Evolutionary conservation across 2,329 filamentous ascomycete species (phyloP).

Genomic region (Fusarium subglutinans): DNA sequence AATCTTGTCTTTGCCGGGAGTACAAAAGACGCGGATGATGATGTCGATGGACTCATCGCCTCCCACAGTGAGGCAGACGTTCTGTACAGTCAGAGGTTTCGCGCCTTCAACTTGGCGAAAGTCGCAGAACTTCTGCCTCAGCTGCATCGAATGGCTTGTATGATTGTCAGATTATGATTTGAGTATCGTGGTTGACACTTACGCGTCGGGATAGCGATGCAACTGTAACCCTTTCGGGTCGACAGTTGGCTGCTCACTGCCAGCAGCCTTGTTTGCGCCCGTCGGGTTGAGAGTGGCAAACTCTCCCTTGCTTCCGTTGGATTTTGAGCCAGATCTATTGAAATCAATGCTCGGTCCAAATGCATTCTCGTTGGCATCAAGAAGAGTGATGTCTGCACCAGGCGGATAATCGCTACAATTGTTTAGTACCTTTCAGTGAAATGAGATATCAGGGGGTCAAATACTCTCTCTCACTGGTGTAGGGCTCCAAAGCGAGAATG

Average conservation of each 20-base stretch:
- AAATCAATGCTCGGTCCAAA: neutral
- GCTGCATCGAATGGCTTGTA: neutral
- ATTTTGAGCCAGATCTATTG: rapidly evolving
- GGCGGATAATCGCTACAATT: neutral
- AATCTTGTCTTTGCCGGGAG: neutral
- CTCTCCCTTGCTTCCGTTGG: rapidly evolving
- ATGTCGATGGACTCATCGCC: neutral
- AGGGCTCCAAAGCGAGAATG: neutral
- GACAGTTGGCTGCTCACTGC: neutral
- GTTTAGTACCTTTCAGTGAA: neutral
- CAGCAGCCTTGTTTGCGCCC: neutral
- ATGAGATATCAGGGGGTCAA: neutral
- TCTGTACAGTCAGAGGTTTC: neutral
- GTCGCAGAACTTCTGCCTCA: neutral
- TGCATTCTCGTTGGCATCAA: neutral
- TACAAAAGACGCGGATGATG: neutral
- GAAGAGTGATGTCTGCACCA: neutral
- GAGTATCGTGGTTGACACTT: neutral
- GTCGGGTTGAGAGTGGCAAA: rapidly evolving
- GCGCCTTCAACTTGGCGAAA: neutral
- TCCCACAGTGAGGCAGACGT: neutral
- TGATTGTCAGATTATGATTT: neutral
- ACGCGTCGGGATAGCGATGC: neutral
- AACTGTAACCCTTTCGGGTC: neutral
- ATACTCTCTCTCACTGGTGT: neutral